These are phyloP conservation scores for Coniosporium tulheliwenetii DNA, from an alignment of 2,329 filamentous ascomycete species.

Conservation along the genomic window DNA sequence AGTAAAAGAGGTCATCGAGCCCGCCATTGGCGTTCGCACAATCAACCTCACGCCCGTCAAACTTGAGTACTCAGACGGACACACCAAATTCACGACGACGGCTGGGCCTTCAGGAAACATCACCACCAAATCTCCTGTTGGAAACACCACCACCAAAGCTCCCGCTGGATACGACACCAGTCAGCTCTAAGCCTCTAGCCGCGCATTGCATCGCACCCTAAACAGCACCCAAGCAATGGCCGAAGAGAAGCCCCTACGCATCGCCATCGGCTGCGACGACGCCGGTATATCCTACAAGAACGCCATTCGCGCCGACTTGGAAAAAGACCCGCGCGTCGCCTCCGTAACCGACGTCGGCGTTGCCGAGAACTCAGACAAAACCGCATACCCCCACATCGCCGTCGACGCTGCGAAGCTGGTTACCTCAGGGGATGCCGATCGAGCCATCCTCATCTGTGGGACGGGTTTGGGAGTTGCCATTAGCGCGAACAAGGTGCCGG, in stretches of 20 bases:
- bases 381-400: conserved; percentile 66
- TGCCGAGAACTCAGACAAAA: conserved; percentile 50
- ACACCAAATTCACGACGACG: conserved; percentile 9
- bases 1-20: conserved; percentile 18
- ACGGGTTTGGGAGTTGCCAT: conserved; percentile 81
- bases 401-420: conserved; percentile 55
- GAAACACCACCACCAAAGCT: conserved; percentile 4
- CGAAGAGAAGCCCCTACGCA: conserved; percentile 27
- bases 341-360: conserved; percentile 63
- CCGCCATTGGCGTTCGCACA: conserved; percentile 13
- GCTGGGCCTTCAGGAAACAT: too few relatives aligned
- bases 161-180: conserved; percentile 14
- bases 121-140: conserved; percentile 8
- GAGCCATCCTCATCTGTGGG: conserved; percentile 69
- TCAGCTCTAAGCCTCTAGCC: conserved; percentile 9
- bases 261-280: conserved; percentile 51
- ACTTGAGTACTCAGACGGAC: conserved; percentile 15
- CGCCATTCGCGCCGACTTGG: conserved; percentile 57
- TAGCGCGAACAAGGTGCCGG: conserved; percentile 74
- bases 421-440: conserved; percentile 50
- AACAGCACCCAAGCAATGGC: conserved; percentile 7
- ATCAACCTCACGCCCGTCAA: conserved; percentile 21
- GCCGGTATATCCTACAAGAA: conserved; percentile 68
- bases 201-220: background rate
- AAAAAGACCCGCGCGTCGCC: conserved; percentile 49